Base-by-base conservation (phyloP, 139 green algal species). In the Yamagishiella unicocca region DNA sequence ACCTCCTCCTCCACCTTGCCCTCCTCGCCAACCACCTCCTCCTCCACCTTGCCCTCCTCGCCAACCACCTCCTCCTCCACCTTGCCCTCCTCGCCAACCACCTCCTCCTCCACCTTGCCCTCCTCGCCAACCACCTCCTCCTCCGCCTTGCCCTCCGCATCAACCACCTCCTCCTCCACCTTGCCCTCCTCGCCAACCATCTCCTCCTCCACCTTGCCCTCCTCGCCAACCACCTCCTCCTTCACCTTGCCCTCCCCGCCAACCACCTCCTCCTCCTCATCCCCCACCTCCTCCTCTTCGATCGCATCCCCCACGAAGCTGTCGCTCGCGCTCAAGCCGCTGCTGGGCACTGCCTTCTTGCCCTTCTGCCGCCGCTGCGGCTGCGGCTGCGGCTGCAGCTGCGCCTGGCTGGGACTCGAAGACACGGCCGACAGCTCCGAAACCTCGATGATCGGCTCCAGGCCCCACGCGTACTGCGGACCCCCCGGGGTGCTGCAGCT, bases 381-480 rank as follows among this genome's bases (percentile, higher is more conserved):
- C 35, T n/a, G n/a, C 14, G 12, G 31, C 33, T 14, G 35, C 22
- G 29, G 62, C 62, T 33, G 62, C 62, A 21, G 24, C 62, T 33
- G 19, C 62, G 31, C 24, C 62, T 74, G 66, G 37, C 66, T 74
- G 19, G 66, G 66, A 35, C 45, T 46, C 31, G 66, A 78, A 31
- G 70, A 78, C 24, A 58, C 14, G 9, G 17, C 38, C 40, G 72
- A 80, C 42, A 62, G 43, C 72, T 80, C 72, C 43, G 72, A 80
- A 62, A 80, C 72, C 72, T 80, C 72, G 2, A 64, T 0, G 40
- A 80, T 80, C 7, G 72, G 42, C 12, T 62, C 72, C 42, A 80
- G 24, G 72, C 72, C 72, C 45, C 45, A 80, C 6, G 72, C 66
- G 37, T 74, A 74, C 31, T 33, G 64, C 35, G 9, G 21, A 21